Evolutionary conservation across 345 rosid species (phyloP).

Genomic region (Turnera subulata): DNA sequence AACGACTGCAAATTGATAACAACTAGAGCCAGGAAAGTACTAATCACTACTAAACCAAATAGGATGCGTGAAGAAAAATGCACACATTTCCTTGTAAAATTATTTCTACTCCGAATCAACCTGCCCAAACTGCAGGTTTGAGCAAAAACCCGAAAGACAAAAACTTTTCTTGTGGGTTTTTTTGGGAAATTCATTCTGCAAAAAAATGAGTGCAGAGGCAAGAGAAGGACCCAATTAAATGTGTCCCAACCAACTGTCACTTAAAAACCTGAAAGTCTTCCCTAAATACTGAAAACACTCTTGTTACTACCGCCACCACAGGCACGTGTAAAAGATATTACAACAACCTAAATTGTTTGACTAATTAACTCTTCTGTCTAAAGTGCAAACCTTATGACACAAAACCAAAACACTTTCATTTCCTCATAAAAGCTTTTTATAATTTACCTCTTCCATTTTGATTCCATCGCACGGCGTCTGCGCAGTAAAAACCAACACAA

Average conservation of each 20-base stretch:
- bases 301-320: no score
- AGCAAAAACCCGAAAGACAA: neutral
- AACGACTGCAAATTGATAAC: neutral
- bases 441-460: conserved; percentile 66
- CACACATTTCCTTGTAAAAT: neutral
- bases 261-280: neutral
- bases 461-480: conserved; percentile 68
- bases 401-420: neutral
- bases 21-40: neutral
- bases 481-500: conserved; percentile 15
- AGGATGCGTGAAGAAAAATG: neutral
- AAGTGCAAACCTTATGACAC: no score
- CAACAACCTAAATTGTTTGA: no score
- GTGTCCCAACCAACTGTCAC: neutral
- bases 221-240: neutral
- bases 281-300: no score
- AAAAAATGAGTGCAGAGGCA: no score
- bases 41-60: neutral
- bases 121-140: neutral
- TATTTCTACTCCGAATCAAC: neutral
- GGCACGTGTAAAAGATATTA: no score
- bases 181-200: no score
- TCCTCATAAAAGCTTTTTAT: neutral
- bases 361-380: no score
- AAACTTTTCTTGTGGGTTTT: no score